These are phyloP conservation scores for Dioscorea dumetorum DNA, from an alignment of 106 monocot genomes.

Conservation along the genomic window DNA sequence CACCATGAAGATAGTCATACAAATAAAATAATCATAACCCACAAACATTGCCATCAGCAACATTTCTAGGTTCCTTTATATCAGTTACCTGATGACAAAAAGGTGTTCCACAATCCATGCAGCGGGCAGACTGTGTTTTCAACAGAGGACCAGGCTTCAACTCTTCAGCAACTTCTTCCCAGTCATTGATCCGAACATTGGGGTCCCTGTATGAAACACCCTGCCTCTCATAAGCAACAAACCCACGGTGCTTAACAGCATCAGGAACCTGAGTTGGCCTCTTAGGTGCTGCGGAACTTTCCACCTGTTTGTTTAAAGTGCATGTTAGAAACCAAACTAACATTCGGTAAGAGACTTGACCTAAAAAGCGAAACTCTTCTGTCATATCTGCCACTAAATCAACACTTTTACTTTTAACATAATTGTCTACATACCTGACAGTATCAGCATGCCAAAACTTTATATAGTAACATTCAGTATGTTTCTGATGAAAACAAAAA, in stretches of 20 bases:
- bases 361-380: no score
- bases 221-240: conserved; percentile 71
- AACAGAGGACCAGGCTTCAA: conserved; percentile 72
- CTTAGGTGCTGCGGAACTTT: conserved; percentile 15
- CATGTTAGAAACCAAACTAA: neutral
- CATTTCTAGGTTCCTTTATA: no score
- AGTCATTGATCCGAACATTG: conserved; percentile 60
- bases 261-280: conserved; percentile 75
- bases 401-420: no score
- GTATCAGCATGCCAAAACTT: no score
- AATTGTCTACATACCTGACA: no score
- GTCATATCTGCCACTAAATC: no score
- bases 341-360: no score
- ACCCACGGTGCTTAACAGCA: conserved; percentile 81
- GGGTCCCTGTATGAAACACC: conserved; percentile 76
- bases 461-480: no score
- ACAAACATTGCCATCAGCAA: no score
- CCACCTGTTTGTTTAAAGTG: conserved; percentile 22
- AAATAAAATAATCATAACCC: no score
- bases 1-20: no score
- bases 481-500: no score
- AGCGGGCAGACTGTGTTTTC: conserved; percentile 93
- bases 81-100: conserved; percentile 90
- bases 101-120: conserved; percentile 99
- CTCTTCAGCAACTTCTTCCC: conserved; percentile 85